These are phyloP conservation scores for Leishmania guyanensis DNA, from an alignment of 208 protist species.

Conservation along the genomic window DNA sequence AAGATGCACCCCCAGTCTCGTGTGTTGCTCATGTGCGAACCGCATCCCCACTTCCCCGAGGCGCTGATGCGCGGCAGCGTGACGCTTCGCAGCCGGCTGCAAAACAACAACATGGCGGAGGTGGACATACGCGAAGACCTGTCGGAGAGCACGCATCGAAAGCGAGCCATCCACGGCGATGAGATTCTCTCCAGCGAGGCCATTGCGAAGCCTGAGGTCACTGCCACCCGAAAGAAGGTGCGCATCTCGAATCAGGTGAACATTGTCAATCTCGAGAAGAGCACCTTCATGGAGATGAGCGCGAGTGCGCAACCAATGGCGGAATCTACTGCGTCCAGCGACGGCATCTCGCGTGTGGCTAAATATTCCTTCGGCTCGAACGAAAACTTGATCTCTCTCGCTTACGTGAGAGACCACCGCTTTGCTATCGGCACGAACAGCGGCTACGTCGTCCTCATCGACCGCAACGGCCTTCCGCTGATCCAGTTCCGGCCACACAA, in stretches of 20 bases:
- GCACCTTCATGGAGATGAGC: slow-evolving; percentile 88
- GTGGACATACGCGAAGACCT: slow-evolving; percentile 70
- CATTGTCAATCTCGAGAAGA: slow-evolving; percentile 88
- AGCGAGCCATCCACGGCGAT: slow-evolving; percentile 55
- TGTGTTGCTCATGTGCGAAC: slow-evolving; percentile 91
- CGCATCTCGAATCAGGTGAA: slow-evolving; percentile 88
- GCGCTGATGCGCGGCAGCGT: slow-evolving; percentile 72
- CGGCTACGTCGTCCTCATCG: slow-evolving; percentile 88
- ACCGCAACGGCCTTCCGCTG: slow-evolving; percentile 79
- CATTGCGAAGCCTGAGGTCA: slow-evolving; percentile 53
- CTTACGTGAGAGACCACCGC: slow-evolving; percentile 74
- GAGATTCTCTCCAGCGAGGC: slow-evolving; percentile 31
- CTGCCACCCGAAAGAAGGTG: slow-evolving; percentile 58
- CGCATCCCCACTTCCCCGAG: slow-evolving; percentile 89
- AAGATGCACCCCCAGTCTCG: slow-evolving; percentile 66
- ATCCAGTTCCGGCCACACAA: slow-evolving; percentile 91
- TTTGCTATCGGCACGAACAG: slow-evolving; percentile 90
- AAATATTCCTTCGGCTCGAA: slow-evolving; percentile 85
- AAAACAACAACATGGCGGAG: slow-evolving; percentile 57
- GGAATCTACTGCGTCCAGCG: slow-evolving; percentile 52
- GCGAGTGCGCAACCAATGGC: slow-evolving; percentile 56
- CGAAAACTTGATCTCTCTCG: slow-evolving; percentile 91
- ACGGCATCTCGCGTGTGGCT: slow-evolving; percentile 75
- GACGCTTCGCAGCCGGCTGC: slow-evolving; percentile 80
- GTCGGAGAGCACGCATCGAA: slow-evolving; percentile 58